Base-by-base conservation (phyloP, 2,329 filamentous ascomycete species). In the Fusarium guadeloupense region DNA sequence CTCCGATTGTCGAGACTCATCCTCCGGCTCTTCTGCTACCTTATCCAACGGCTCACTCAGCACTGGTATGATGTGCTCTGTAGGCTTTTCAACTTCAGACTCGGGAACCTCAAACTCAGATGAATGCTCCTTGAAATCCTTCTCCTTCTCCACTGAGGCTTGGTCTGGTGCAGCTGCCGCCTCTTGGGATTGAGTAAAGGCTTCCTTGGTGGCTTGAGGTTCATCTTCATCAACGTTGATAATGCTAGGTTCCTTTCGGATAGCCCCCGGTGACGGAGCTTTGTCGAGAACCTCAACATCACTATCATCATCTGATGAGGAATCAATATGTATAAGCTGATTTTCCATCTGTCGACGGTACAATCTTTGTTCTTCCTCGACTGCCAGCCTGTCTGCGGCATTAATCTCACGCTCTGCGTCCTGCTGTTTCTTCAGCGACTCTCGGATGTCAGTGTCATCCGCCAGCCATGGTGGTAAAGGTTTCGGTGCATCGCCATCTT, bases 391-490 rank as follows among this genome's bases (percentile, higher is more conserved):
- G 65, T 90, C 85, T 53, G 89, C 84, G 17, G 88, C 88, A 51
- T 89, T 86, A 52, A 90, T 85, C 52, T 85, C 82, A 17, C 77
- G 75, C 42, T 89, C 85, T 41, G 74, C 80, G 67, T 77, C 83
- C 62, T 76, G 83, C 75, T 87, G 84, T 52, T 85, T 83, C 66
- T 83, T 85, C 57, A 87, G 75, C 21, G 83, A 82, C 43, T 88
- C 83, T 57, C 89, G 81, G 26, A 93, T 86, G 54, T 93, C 90
- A 3, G 82, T 81, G 6, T 86, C 76, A 59, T 87, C 84, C 3
- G 78, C 77, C 69, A 95, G 83, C 91, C 91, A 95, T 1, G 91
- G 91, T 2, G 91, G 91, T 8, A 94, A 71, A 0, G 89, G 88
- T n/a, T 78, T 81, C 2, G 83, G 79, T 4, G 72, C 75, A 72